Evolutionary conservation across 371 early-diverging fungal species (phyloP).

Genomic region (Conidiobolus incongruus): DNA sequence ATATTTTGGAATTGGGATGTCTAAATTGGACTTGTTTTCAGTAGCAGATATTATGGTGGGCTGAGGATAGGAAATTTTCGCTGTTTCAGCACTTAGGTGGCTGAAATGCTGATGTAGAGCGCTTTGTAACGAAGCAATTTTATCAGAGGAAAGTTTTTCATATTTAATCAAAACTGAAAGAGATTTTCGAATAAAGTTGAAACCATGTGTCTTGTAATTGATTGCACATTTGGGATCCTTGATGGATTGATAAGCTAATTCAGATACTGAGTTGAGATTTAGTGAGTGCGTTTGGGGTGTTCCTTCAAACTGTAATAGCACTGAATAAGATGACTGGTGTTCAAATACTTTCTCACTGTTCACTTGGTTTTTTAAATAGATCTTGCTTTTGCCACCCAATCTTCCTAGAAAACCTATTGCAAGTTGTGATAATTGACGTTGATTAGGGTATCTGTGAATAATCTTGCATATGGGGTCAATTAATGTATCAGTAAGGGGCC

Average conservation of each 20-base stretch:
- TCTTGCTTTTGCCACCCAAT: slow-evolving; percentile 78
- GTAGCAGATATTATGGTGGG: too few species aligned
- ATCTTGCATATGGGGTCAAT: slow-evolving; percentile 85
- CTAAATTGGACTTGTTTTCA: too few species aligned
- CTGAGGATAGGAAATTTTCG: too few species aligned
- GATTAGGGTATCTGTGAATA: slow-evolving; percentile 64
- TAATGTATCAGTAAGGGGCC: slow-evolving; percentile 78
- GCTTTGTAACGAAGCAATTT: too few species aligned
- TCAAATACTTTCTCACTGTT: too few species aligned
- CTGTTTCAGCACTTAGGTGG: too few species aligned
- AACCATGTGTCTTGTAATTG: slow-evolving; percentile 36
- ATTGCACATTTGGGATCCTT: slow-evolving; percentile 20
- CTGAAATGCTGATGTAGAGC: too few species aligned
- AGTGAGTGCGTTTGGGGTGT: slow-evolving; percentile 20
- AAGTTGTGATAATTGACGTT: slow-evolving; percentile 54
- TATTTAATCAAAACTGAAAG: not conserved
- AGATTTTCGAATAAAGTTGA: slow-evolving; percentile 22
- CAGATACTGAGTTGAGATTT: slow-evolving; percentile 23
- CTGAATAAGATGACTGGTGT: not conserved
- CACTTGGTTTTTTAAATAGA: slow-evolving; percentile 38
- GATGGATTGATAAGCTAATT: slow-evolving; percentile 27
- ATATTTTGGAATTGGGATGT: too few species aligned
- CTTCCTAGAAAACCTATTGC: slow-evolving; percentile 92
- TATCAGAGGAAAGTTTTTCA: slow-evolving; percentile 22
- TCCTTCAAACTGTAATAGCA: slow-evolving; percentile 23